A percentile compares a stretch with the other conserved stretches of the same genome.
phyloP scores from a whole-genome alignment of 2,329 filamentous ascomycete genomes.

The Xylaria multiplex region DNA sequence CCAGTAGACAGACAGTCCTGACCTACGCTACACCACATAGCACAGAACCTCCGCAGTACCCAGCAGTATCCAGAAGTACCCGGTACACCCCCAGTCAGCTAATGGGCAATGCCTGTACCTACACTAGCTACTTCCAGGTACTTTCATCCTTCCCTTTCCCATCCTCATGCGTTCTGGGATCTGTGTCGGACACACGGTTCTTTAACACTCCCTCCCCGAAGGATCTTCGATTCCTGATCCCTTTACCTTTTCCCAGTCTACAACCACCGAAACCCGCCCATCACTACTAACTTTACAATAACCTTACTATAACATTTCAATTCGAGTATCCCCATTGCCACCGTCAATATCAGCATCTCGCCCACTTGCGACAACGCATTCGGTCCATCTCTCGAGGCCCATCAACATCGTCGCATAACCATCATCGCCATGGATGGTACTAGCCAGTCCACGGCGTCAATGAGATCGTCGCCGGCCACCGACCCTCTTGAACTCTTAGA shows the following conservation, averaged over 20 bases:
- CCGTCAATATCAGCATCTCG: not conserved
- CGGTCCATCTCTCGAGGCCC: too few species aligned
- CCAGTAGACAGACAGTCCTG: too few species aligned
- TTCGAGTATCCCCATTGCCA: not conserved
- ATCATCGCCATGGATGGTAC: conserved; percentile 29
- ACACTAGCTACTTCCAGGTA: too few species aligned
- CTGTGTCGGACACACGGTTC: conserved; percentile 2
- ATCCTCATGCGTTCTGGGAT: not conserved
- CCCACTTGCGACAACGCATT: too few species aligned
- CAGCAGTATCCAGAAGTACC: too few species aligned
- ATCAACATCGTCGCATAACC: not conserved
- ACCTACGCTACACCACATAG: too few species aligned
- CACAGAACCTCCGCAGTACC: too few species aligned
- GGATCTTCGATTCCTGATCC: not conserved
- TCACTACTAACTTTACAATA: too few species aligned
- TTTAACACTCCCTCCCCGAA: conserved; percentile 12
- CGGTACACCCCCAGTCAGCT: too few species aligned
- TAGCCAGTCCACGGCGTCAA: conserved; percentile 39
- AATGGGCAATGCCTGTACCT: too few species aligned
- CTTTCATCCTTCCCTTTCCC: not conserved
- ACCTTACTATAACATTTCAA: not conserved
- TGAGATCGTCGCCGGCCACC: conserved; percentile 49
- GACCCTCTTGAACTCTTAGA: conserved; percentile 69
- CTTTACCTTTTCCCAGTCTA: conserved; percentile 6
- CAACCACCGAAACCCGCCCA: not conserved